Evolutionary conservation across 345 rosid species (phyloP), one percentile per base, ranked within the genome.

Genomic region (Hibiscus mutabilis): DNA sequence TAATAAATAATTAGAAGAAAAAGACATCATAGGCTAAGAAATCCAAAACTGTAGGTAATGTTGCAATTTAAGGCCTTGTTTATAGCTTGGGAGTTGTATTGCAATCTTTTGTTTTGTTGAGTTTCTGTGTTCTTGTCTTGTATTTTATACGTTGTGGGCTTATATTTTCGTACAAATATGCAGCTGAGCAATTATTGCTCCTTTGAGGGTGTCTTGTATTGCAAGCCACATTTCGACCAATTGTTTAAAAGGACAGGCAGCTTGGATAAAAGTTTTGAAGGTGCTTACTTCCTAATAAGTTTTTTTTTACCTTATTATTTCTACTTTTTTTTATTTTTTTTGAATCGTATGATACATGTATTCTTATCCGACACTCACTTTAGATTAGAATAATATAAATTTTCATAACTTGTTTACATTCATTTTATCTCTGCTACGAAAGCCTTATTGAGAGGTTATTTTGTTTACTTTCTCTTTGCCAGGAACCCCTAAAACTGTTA

Each of bases 201-300:
- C 67, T 89, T 85, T 64, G 91, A 89, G 70, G 94, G 94, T 11
- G 91, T 89, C 44, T 80, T 87, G 74, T 89, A 85, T 73, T 89
- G 94, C 84, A 89, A 89, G 84, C 94, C 94, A 60, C 94, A 89
- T 82, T 89, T 89, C 66, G 89, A 87, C 75, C 94, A 89, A 67
- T 82, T 89, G 42, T 85, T 89, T 55, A 89, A 85, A 80, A 85
- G 72, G 91, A 89, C 91, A 4, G 94, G 94, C 46, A 85, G 94
- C 79, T 78, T 89, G 78, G 89, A 89, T 73, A 87, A 85, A 75
- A 89, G 93, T 74, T 89, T 89, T 59, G 85, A 89, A 85, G 91
- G 94, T 89, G 16, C 68, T 66, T 56, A 40, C 35, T 31, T 31
- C 35, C 35, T 37, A 37, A 37, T 31, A 31, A 31, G 35, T 31